Evolutionary conservation across 495 filamentous ascomycete species (phyloP).

Genomic region (Talaromyces nanjingensis): DNA sequence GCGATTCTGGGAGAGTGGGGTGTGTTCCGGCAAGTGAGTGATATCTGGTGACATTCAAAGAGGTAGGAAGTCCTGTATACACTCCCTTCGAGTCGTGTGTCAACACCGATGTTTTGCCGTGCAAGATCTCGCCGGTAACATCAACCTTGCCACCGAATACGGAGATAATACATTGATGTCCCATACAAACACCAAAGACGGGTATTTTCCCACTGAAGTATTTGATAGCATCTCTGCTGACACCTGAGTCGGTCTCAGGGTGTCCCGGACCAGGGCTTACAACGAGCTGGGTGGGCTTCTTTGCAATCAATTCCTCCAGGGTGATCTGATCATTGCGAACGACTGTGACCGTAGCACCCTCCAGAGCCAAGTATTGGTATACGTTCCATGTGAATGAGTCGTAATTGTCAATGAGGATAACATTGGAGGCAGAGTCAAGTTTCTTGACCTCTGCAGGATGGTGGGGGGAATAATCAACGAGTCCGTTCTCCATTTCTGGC

Average conservation of each 20-base stretch:
- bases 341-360: slow-evolving; percentile 84
- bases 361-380: slow-evolving; percentile 92
- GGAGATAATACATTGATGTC: slow-evolving; percentile 94
- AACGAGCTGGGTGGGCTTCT: slow-evolving; percentile 87
- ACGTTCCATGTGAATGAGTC: slow-evolving; percentile 99
- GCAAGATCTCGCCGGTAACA: slow-evolving; percentile 91
- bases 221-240: slow-evolving; percentile 83
- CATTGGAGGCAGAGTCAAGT: slow-evolving; percentile 72
- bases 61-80: slow-evolving; percentile 69
- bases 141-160: slow-evolving; percentile 86
- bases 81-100: slow-evolving; percentile 83
- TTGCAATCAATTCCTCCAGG: slow-evolving; percentile 70
- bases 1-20: slow-evolving; percentile 73
- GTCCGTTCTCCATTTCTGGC: slow-evolving; percentile 37
- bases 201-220: slow-evolving; percentile 96
- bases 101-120: slow-evolving; percentile 91
- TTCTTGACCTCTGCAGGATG: slow-evolving; percentile 63
- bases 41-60: slow-evolving; percentile 85
- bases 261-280: slow-evolving; percentile 94
- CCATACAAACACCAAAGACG: slow-evolving; percentile 97
- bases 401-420: slow-evolving; percentile 97
- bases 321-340: slow-evolving; percentile 88
- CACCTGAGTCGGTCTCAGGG: slow-evolving; percentile 79
- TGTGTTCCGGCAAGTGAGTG: slow-evolving; percentile 95
- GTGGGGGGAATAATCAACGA: slow-evolving; percentile 83